Evolutionary conservation across 495 filamentous ascomycete species (phyloP).

Genomic region (Xylaria longipes): DNA sequence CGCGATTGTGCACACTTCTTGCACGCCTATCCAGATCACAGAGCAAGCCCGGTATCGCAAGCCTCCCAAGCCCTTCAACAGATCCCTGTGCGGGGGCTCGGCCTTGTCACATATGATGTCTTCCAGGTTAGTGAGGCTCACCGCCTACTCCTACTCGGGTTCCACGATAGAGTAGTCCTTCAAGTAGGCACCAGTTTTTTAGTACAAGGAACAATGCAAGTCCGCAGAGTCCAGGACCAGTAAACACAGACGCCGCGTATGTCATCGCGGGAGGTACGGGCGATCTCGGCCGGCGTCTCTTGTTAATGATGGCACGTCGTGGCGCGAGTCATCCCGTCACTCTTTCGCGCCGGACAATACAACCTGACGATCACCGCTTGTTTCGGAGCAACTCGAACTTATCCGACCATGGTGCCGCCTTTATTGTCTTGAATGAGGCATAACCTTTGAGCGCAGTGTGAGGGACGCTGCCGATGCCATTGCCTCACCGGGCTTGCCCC

Average conservation of each 20-base stretch:
- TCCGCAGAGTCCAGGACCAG: neutral
- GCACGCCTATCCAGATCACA: neutral
- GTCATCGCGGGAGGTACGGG: constrained; percentile 20
- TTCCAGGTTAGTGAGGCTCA: neutral
- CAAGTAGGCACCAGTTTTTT: neutral
- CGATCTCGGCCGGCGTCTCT: constrained; percentile 17
- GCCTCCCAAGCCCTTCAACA: neutral
- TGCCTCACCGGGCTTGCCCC: neutral
- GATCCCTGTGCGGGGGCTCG: neutral
- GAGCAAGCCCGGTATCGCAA: neutral
- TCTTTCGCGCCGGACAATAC: neutral
- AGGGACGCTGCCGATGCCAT: neutral
- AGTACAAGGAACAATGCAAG: neutral
- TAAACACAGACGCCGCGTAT: neutral
- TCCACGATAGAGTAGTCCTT: neutral
- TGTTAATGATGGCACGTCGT: constrained; percentile 18
- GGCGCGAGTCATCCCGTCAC: constrained; percentile 17
- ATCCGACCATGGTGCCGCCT: constrained; percentile 12
- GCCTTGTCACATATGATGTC: neutral
- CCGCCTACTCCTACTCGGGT: neutral
- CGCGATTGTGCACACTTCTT: neutral
- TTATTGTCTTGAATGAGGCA: constrained; percentile 1
- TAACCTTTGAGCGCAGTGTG: neutral
- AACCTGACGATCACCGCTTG: neutral
- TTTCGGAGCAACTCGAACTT: neutral